Conservation (phyloP, 1,284 basidiomycete species). For the Sanghuangporus sanghuang region DNA sequence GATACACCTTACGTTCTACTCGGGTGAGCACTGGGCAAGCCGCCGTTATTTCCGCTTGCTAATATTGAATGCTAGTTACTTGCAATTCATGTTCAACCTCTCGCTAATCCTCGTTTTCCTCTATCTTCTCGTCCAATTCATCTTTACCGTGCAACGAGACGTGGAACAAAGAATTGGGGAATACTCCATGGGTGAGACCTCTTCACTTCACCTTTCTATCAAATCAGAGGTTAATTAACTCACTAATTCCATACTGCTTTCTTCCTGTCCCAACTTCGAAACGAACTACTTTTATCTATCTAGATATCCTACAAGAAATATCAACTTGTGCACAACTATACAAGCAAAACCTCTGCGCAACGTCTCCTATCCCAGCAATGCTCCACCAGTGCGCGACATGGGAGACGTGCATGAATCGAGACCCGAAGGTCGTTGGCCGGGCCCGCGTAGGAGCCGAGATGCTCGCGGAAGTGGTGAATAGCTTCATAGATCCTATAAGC, state of each 20-base stretch:
- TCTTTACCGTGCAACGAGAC: slow-evolving; percentile 86
- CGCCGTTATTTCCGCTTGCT: slow-evolving; percentile 7
- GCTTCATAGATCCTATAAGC: slow-evolving; percentile 94
- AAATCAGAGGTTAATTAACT: not conserved
- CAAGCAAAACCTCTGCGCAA: slow-evolving; percentile 80
- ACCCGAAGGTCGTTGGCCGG: slow-evolving; percentile 85
- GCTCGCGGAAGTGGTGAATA: slow-evolving; percentile 93
- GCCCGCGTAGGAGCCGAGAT: slow-evolving; percentile 91
- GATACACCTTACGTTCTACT: slow-evolving; percentile 72
- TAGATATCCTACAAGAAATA: slow-evolving; percentile 89
- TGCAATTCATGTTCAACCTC: slow-evolving; percentile 94
- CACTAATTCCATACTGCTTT: not conserved
- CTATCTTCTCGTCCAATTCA: slow-evolving; percentile 81
- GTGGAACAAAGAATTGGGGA: slow-evolving; percentile 86
- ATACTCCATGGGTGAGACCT: slow-evolving; percentile 74
- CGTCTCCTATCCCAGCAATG: slow-evolving; percentile 78
- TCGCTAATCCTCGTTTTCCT: slow-evolving; percentile 81
- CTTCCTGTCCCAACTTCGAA: not conserved
- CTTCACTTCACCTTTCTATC: not conserved
- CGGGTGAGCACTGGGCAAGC: slow-evolving; percentile 49
- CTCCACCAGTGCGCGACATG: slow-evolving; percentile 77
- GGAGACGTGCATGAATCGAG: slow-evolving; percentile 96
- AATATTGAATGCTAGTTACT: slow-evolving; percentile 53
- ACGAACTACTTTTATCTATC: not conserved
- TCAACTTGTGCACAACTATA: slow-evolving; percentile 75